Conservation (phyloP, 257 asterid species). For the Solanum habrochaites region DNA sequence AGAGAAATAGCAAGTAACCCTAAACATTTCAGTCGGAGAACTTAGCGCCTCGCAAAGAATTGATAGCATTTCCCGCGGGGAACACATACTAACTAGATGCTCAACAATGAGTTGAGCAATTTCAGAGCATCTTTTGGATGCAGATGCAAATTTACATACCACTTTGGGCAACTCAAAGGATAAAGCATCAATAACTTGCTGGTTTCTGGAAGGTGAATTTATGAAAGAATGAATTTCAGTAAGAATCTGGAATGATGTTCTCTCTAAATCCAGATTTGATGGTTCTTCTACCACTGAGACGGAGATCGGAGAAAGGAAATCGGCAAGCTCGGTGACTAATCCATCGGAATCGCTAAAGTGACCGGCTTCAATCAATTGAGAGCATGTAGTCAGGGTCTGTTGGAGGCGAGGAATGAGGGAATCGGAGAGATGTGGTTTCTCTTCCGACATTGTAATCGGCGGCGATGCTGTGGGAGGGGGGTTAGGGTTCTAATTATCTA, state of each 20-base stretch:
- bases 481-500: background rate
- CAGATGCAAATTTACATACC: conserved; percentile 46
- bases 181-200: conserved; percentile 61
- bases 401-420: conserved; percentile 13
- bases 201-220: conserved; percentile 29
- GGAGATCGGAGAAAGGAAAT: conserved; percentile 37
- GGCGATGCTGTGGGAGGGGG: background rate
- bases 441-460: conserved; percentile 1
- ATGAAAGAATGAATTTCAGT: conserved; percentile 36
- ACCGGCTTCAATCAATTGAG: conserved; percentile 39
- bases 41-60: conserved; percentile 72
- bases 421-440: background rate
- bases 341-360: conserved; percentile 28
- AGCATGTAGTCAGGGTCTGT: conserved; percentile 38
- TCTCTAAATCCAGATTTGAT: conserved; percentile 20
- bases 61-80: conserved; percentile 84
- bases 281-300: conserved; percentile 11
- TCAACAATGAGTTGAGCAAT: conserved; percentile 32
- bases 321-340: conserved; percentile 32
- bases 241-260: conserved; percentile 27
- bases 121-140: conserved; percentile 48
- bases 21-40: conserved; percentile 36
- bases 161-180: conserved; percentile 68
- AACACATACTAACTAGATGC: conserved; percentile 33
- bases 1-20: conserved; percentile 42